A percentile compares a stretch with the other conserved stretches of the same genome.
Evolutionary conservation across 805 yeast species (phyloP).

Genomic region (Ascoidea tarda): DNA sequence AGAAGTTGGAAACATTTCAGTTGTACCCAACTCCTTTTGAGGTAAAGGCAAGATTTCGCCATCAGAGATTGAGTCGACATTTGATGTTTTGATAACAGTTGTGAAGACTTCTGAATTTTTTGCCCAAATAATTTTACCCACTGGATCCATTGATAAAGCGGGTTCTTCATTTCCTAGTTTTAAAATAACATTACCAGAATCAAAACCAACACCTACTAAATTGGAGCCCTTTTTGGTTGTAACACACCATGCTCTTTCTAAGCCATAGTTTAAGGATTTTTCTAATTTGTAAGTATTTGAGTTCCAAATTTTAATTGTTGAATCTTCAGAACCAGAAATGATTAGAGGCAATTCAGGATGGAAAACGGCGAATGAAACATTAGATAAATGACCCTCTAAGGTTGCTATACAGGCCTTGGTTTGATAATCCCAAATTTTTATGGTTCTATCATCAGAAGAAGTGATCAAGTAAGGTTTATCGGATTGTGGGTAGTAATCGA

Average conservation of each 20-base stretch:
- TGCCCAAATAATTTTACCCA: slow-evolving; percentile 85
- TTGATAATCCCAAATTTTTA: slow-evolving; percentile 93
- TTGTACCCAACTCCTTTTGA: slow-evolving; percentile 85
- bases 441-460: slow-evolving; percentile 79
- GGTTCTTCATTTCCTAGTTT: slow-evolving; percentile 94
- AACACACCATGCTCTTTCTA: slow-evolving; percentile 96
- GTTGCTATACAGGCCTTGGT: slow-evolving; percentile 92
- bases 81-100: slow-evolving; percentile 56
- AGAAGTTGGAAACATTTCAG: slow-evolving; percentile 83
- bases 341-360: slow-evolving; percentile 96
- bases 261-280: slow-evolving; percentile 77
- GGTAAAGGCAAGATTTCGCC: slow-evolving; percentile 69
- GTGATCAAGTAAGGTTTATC: slow-evolving; percentile 95
- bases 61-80: slow-evolving; percentile 49
- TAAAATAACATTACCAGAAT: slow-evolving; percentile 81
- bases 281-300: slow-evolving; percentile 88
- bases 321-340: slow-evolving; percentile 94
- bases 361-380: slow-evolving; percentile 93
- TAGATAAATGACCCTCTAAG: slow-evolving; percentile 83
- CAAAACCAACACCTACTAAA: slow-evolving; percentile 84
- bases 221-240: slow-evolving; percentile 54
- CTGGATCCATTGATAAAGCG: slow-evolving; percentile 80
- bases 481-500: slow-evolving; percentile 92
- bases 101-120: slow-evolving; percentile 83
- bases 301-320: slow-evolving; percentile 90